These are phyloP conservation scores for Yamadazyma atlantica DNA, from an alignment of 1,139 yeast genomes.

Conservation along the genomic window DNA sequence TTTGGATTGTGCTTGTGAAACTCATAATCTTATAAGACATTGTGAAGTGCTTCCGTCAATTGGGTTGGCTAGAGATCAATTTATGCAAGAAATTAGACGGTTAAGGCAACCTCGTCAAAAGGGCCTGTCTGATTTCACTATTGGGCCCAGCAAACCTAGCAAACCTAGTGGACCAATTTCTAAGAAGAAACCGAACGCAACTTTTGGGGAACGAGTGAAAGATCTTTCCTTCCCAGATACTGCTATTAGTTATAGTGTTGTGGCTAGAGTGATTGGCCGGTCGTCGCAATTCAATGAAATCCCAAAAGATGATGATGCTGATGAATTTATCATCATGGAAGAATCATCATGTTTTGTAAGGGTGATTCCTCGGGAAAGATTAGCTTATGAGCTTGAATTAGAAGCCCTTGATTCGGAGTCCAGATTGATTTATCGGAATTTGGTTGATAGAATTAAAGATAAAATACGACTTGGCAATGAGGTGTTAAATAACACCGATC, in stretches of 20 bases:
- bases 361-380: conserved; percentile 22
- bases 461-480: conserved; percentile 29
- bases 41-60: conserved; percentile 41
- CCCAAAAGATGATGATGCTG: conserved; percentile 15
- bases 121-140: conserved; percentile 10
- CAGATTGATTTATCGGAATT: conserved; percentile 26
- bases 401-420: conserved; percentile 22
- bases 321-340: conserved; percentile 42
- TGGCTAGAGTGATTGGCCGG: conserved; percentile 43
- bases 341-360: conserved; percentile 33
- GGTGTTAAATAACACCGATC: conserved; percentile 8
- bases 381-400: conserved; percentile 11
- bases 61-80: conserved; percentile 24
- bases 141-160: conserved; percentile 4
- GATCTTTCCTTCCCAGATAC: conserved; percentile 44
- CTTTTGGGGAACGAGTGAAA: conserved; percentile 20
- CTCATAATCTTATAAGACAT: conserved; percentile 35
- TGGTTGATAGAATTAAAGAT: conserved; percentile 28
- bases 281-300: conserved; percentile 32
- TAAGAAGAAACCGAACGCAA: conserved; percentile 19
- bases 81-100: conserved; percentile 14
- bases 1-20: conserved; percentile 41
- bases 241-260: conserved; percentile 38
- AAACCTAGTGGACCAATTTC: conserved; percentile 5
- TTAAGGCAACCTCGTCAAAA: conserved; percentile 13